A percentile compares a stretch with the other conserved stretches of the same genome.
Conservation (phyloP, 2,329 filamentous ascomycete species). For the Aspergillus transmontanensis region DNA sequence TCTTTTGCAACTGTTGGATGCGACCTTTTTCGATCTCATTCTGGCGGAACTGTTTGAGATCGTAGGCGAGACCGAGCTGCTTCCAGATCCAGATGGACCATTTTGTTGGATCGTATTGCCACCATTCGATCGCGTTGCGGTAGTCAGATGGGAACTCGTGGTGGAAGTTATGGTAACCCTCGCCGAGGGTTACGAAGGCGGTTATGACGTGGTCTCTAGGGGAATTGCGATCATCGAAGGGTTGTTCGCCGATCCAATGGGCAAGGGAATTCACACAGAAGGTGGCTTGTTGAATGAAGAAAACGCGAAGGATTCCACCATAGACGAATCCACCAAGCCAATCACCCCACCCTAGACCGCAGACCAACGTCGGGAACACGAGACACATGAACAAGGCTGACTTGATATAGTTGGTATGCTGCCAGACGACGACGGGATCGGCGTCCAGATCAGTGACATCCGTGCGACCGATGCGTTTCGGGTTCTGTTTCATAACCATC, state of each 20-base stretch:
- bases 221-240: conserved; percentile 84
- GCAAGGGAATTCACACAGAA: conserved; percentile 89
- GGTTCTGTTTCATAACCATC: conserved; percentile 82
- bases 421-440: conserved; percentile 78
- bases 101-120: conserved; percentile 85
- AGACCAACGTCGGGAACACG: conserved; percentile 70
- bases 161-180: conserved; percentile 86
- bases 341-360: conserved; percentile 74
- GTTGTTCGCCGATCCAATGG: conserved; percentile 85
- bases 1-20: conserved; percentile 82
- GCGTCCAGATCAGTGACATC: conserved; percentile 85
- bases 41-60: conserved; percentile 81
- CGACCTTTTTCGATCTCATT: conserved; percentile 81
- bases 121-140: conserved; percentile 84
- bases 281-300: conserved; percentile 83
- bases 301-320: conserved; percentile 76
- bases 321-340: conserved; percentile 79
- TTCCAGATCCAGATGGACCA: conserved; percentile 81
- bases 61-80: conserved; percentile 75
- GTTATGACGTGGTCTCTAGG: conserved; percentile 82
- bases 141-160: conserved; percentile 58
- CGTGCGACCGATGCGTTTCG: conserved; percentile 77
- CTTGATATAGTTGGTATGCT: conserved; percentile 80
- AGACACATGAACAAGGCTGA: conserved; percentile 70
- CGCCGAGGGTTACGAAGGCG: conserved; percentile 76